phyloP scores from a whole-genome alignment of 2,329 filamentous ascomycete species.

The Penicillium sp. region DNA sequence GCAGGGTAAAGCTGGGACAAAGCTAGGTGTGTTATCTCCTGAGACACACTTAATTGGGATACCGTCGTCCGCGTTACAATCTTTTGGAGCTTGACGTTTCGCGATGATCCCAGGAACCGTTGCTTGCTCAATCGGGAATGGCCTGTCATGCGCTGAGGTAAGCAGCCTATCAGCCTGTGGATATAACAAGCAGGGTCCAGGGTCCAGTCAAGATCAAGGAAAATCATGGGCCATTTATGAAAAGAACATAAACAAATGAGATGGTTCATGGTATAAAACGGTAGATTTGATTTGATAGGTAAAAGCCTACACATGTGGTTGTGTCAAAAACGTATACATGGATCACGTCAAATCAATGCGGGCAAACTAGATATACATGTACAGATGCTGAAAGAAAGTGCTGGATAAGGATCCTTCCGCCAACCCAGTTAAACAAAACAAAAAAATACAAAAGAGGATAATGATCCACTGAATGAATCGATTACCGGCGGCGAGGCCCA shows the following conservation, averaged over 20 bases:
- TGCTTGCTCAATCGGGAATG: constrained; percentile 14
- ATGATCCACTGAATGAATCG: neutral
- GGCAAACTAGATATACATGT: constrained; percentile 20
- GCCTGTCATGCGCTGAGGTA: constrained; percentile 13
- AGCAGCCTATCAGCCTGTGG: constrained; percentile 6
- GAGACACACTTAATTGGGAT: constrained; percentile 1
- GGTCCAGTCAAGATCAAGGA: neutral
- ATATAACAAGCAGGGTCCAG: constrained; percentile 11
- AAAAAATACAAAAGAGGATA: constrained; percentile 2
- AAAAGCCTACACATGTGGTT: neutral
- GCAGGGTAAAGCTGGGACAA: constrained; percentile 1
- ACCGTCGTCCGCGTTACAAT: neutral
- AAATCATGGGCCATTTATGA: neutral
- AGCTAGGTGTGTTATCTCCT: constrained; percentile 3
- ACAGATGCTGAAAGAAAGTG: constrained; percentile 18
- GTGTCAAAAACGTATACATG: neutral
- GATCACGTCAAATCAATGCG: constrained; percentile 10
- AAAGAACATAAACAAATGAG: neutral
- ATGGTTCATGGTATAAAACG: neutral
- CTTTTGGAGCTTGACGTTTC: neutral
- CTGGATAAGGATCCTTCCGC: neutral
- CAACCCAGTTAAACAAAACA: constrained; percentile 4
- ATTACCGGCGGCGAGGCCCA: constrained; percentile 27
- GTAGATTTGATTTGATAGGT: neutral
- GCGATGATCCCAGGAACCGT: constrained; percentile 17